A percentile compares a stretch with the other conserved stretches of the same genome.
Conservation (phyloP, 164 flowering plant species). For the Tinospora cordifolia region DNA sequence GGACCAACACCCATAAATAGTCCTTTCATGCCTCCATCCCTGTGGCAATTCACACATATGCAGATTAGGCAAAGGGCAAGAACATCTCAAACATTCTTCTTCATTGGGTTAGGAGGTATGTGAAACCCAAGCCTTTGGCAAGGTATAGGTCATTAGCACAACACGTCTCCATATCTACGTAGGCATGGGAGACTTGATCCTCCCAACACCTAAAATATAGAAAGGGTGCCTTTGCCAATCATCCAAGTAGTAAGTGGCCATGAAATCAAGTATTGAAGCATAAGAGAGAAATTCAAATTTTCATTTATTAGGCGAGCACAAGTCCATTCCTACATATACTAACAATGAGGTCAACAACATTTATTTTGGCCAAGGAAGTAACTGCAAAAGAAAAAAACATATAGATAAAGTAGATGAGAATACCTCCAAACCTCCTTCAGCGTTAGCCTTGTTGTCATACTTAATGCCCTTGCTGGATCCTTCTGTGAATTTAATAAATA, state of each 20-base stretch:
- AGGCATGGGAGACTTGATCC: too few species aligned
- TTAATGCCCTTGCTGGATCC: slow-evolving; percentile 63
- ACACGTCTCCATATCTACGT: too few species aligned
- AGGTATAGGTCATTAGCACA: too few species aligned
- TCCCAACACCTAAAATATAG: too few species aligned
- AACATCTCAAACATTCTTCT: background rate
- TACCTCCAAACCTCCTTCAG: slow-evolving; percentile 83
- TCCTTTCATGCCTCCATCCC: slow-evolving; percentile 79
- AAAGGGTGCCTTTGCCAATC: too few species aligned
- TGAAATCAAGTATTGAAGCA: background rate
- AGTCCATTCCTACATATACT: background rate
- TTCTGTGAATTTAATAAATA: slow-evolving; percentile 41
- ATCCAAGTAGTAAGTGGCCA: background rate
- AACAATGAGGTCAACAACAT: too few species aligned
- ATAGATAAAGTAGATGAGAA: background rate
- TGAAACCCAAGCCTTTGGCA: too few species aligned
- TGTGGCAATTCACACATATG: slow-evolving; percentile 21
- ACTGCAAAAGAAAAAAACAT: background rate
- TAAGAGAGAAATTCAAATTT: background rate
- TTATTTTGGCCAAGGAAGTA: background rate
- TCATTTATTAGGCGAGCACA: background rate
- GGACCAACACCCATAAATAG: slow-evolving; percentile 92
- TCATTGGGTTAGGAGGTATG: too few species aligned
- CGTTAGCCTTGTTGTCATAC: slow-evolving; percentile 72
- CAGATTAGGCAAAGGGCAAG: background rate